A percentile compares a stretch with the other conserved stretches of the same genome.
Evolutionary conservation across 495 filamentous ascomycete species (phyloP).

Genomic region (Aspergillus bertholletiae): DNA sequence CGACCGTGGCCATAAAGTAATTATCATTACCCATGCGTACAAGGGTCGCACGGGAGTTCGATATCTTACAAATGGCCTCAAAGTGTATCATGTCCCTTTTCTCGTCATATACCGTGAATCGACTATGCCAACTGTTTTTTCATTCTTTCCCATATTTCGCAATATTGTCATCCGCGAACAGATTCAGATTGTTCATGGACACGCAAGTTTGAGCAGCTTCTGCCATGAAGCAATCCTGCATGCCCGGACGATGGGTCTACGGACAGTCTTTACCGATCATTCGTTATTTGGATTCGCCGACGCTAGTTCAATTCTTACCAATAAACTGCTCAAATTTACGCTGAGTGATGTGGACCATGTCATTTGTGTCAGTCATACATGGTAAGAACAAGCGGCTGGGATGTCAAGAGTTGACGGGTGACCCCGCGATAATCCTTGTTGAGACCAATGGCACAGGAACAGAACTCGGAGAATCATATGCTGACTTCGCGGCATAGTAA

Average conservation of each 20-base stretch:
- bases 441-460: background rate
- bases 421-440: background rate
- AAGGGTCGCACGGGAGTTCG: slow-evolving; percentile 87
- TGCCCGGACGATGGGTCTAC: slow-evolving; percentile 90
- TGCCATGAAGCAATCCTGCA: slow-evolving; percentile 95
- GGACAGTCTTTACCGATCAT: slow-evolving; percentile 96
- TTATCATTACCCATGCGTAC: slow-evolving; percentile 97
- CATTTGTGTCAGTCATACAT: slow-evolving; percentile 96
- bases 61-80: slow-evolving; percentile 95
- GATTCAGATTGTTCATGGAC: slow-evolving; percentile 96
- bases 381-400: slow-evolving; percentile 46
- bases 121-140: slow-evolving; percentile 97
- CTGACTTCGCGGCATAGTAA: slow-evolving; percentile 56
- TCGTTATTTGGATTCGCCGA: slow-evolving; percentile 98
- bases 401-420: background rate
- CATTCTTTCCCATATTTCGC: slow-evolving; percentile 93
- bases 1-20: slow-evolving; percentile 95
- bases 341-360: slow-evolving; percentile 97
- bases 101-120: slow-evolving; percentile 90
- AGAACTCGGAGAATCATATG: background rate
- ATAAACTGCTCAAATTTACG: slow-evolving; percentile 94
- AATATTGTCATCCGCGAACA: slow-evolving; percentile 91
- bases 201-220: slow-evolving; percentile 84
- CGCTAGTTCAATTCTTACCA: slow-evolving; percentile 91
- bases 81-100: slow-evolving; percentile 97